A percentile compares a stretch with the other conserved stretches of the same genome.
Conservation (phyloP, 176 grass and related monocot species). For the Triticum turgidum region DNA sequence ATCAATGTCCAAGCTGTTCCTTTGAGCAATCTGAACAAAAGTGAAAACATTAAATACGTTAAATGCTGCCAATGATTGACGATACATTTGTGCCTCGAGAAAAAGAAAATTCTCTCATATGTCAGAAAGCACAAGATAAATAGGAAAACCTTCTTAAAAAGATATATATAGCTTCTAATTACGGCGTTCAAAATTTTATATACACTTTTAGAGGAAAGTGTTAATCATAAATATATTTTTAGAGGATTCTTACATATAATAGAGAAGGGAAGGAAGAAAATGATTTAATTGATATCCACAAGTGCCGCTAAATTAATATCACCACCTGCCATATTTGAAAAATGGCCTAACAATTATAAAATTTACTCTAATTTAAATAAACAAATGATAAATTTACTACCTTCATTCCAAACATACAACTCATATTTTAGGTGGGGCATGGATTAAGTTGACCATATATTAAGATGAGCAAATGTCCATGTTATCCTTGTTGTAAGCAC, state of each 20-base stretch:
- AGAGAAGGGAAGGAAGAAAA: not conserved
- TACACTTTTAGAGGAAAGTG: not conserved
- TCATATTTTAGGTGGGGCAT: not conserved
- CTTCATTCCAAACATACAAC: not conserved
- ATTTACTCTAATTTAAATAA: not conserved
- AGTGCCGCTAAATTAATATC: not conserved
- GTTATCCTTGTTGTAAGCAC: not conserved
- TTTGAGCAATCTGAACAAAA: conserved; percentile 77
- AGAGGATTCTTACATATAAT: not conserved
- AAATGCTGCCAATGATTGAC: conserved; percentile 4
- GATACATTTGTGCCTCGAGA: conserved; percentile 13
- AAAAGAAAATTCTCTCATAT: not conserved
- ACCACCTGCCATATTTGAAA: conserved; percentile 10
- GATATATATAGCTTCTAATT: not conserved
- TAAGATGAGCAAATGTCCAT: not conserved
- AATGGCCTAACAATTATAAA: not conserved
- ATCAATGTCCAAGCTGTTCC: conserved; percentile 95
- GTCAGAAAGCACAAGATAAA: conserved; percentile 10
- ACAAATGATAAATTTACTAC: not conserved
- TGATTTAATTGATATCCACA: not conserved
- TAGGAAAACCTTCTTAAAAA: not conserved
- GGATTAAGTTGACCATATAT: not conserved
- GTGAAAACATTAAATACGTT: conserved; percentile 34
- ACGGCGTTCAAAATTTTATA: not conserved
- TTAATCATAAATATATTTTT: not conserved